phyloP scores from a whole-genome alignment of 1,284 basidiomycete genomes.

The Mrakiaceae sp. region DNA sequence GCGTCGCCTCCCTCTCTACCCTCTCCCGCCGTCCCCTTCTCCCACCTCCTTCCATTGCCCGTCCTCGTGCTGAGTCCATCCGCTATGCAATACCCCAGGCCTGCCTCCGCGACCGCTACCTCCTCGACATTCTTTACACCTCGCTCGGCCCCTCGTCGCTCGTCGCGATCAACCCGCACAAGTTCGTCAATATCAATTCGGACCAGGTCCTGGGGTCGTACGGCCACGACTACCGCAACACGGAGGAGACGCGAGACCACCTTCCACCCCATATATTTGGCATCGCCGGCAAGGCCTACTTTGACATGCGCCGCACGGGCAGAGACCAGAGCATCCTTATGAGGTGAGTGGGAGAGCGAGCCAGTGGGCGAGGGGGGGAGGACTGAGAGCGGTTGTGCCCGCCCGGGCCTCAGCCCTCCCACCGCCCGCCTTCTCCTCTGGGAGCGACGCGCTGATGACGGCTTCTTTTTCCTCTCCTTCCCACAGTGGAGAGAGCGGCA shows the following conservation, averaged over 20 bases:
- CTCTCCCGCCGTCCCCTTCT: neutral
- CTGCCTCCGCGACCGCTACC: slow-evolving; percentile 73
- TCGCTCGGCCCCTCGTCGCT: slow-evolving; percentile 55
- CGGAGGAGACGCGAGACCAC: slow-evolving; percentile 33
- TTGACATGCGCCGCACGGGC: slow-evolving; percentile 86
- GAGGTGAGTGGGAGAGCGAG: slow-evolving; percentile 45
- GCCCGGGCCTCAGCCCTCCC: too few species aligned
- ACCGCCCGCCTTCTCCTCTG: neutral
- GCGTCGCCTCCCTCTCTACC: neutral
- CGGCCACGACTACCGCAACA: slow-evolving; percentile 57
- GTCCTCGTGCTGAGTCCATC: neutral
- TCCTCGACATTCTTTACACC: slow-evolving; percentile 72
- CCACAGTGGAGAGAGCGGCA: slow-evolving; percentile 74
- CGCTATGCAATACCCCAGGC: slow-evolving; percentile 28
- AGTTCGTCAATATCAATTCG: slow-evolving; percentile 65
- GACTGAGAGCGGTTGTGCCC: neutral
- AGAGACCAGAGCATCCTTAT: slow-evolving; percentile 86
- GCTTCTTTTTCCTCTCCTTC: slow-evolving; percentile 8
- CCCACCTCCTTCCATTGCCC: neutral
- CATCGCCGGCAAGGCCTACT: slow-evolving; percentile 80
- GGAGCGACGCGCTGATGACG: neutral
- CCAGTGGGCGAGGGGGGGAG: neutral
- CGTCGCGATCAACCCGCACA: slow-evolving; percentile 80
- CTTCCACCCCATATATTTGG: slow-evolving; percentile 78
- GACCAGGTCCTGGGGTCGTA: slow-evolving; percentile 75